Base-by-base conservation (phyloP, 345 rosid species). In the Melastoma malabathricum region DNA sequence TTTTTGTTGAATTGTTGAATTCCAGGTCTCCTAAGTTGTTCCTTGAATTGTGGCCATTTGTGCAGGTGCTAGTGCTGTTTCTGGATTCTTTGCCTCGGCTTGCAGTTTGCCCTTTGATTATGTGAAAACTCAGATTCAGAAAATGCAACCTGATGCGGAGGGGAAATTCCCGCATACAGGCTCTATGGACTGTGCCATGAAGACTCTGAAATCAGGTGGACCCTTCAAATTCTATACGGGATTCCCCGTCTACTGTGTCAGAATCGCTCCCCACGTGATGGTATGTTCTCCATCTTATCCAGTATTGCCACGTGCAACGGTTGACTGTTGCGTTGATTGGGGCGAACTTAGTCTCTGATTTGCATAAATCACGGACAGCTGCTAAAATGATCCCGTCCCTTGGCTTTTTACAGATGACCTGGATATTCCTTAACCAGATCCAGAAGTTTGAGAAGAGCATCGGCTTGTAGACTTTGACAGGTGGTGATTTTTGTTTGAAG, bases 201-300 rank as follows among this genome's bases (percentile, higher is more conserved):
- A 84, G 66, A 92, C 98, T 43, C 66, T 92, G 39, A 92, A 84
- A 73, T 18, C 78, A 3, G 98, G 98, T 45, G 98, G 98, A 53
- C 97, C 97, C 16, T 43, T 87, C 34, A 92, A 76, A 66, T 87
- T 92, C 58, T 92, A 92, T 77, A 81, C 98, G 1, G 98, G 98
- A 43, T 92, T 92, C 82, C 98, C 98, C 0, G 95, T 92, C 14
- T 92, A 87, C 48, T 92, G 98, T 65, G 80, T 92, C 61, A 68
- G 98, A 63, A 92, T 92, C 57, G 98, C 98, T 3, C 98, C 98
- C 17, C 98, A 92, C 49, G 98, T 92, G 63, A 92, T 92, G 98
- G 98, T 92, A 92, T 17, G 5, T 29, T 56, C 55, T 17, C 47
- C 51, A 18, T 18, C 59, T 18, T 43, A 43, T 20, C 20, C 15